Base-by-base conservation (phyloP, 225 moss, liverwort and hornwort species). In the Neckera pumila region DNA sequence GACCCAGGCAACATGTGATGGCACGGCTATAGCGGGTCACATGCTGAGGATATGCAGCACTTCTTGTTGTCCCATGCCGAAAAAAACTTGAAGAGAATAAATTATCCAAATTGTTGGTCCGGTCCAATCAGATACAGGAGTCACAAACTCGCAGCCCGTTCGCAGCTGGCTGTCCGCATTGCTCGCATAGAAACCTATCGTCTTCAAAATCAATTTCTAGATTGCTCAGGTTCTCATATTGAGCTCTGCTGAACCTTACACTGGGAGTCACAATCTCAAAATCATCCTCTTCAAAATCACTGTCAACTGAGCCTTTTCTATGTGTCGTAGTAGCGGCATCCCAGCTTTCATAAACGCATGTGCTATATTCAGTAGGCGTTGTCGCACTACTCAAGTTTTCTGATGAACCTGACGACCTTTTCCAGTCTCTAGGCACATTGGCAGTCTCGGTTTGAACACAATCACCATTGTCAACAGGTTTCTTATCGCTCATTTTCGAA, bases 191-290 rank as follows among this genome's bases (percentile, higher is more conserved):
- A 79, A 89, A 91, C n/a, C 86, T 78, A 14, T 90, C 85, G n/a
- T 78, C 88, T 86, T 79, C 86, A 84, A 89, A 74, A 38, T 79
- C 91, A 53, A 81, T 87, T 45, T 87, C 89, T 19, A 89, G 65
- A 53, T 87, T 73, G 54, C 67, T 86, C 71, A 93, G 64, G 78
- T 86, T 80, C 76, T 93, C 78, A 54, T 91, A 93, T 27, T 90
- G 89, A 30, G 71, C 87, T 89, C 90, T 90, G 78, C 93, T 93
- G 31, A 92, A 92, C 76, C 88, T 88, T 38, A 92, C 60, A 42
- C 40, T 86, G 5, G 87, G 86, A 10, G 80, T 53, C 45, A 57
- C 81, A 33, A 64, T 84, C 74, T 89, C 89, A 27, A 74, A 74
- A 12, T 90, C 84, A 18, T 92, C 85, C 20, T 90, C 90, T 87